These are phyloP conservation scores for Penicillium samsonianum DNA, from an alignment of 495 filamentous ascomycete genomes.

Conservation along the genomic window DNA sequence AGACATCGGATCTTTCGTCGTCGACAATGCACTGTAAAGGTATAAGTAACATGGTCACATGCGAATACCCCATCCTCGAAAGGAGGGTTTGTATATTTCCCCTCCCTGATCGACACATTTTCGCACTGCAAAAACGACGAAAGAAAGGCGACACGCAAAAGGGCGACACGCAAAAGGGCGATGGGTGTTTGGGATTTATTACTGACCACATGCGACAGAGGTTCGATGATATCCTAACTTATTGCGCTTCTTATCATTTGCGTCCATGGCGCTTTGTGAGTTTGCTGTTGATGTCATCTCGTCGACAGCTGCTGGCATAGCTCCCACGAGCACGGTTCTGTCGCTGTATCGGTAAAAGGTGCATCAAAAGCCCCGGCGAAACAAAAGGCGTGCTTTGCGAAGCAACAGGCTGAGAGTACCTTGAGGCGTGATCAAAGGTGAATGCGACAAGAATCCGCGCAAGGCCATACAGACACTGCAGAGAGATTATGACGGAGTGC, in stretches of 20 bases:
- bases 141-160: background rate
- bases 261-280: slow-evolving; percentile 56
- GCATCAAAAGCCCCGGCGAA: slow-evolving; percentile 34
- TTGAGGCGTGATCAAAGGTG: slow-evolving; percentile 11
- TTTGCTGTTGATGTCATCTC: slow-evolving; percentile 67
- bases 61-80: background rate
- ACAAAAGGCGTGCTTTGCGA: slow-evolving; percentile 14
- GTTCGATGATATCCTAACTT: slow-evolving; percentile 97
- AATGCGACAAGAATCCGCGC: slow-evolving; percentile 13
- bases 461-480: slow-evolving; percentile 23
- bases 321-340: slow-evolving; percentile 32
- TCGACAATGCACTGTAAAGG: slow-evolving; percentile 78
- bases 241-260: slow-evolving; percentile 84
- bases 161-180: background rate
- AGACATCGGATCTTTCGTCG: slow-evolving; percentile 94
- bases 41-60: slow-evolving; percentile 20
- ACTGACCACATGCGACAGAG: slow-evolving; percentile 96
- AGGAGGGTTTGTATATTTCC: background rate
- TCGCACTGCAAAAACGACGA: background rate
- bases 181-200: slow-evolving; percentile 1
- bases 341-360: slow-evolving; percentile 37
- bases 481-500: slow-evolving; percentile 2
- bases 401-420: slow-evolving; percentile 6
- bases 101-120: background rate
- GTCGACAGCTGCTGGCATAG: slow-evolving; percentile 54